Evolutionary conservation across 495 filamentous ascomycete genomes (phyloP), one percentile per base, ranked within the genome.

Genomic region (Astrothelium subdiscretum): DNA sequence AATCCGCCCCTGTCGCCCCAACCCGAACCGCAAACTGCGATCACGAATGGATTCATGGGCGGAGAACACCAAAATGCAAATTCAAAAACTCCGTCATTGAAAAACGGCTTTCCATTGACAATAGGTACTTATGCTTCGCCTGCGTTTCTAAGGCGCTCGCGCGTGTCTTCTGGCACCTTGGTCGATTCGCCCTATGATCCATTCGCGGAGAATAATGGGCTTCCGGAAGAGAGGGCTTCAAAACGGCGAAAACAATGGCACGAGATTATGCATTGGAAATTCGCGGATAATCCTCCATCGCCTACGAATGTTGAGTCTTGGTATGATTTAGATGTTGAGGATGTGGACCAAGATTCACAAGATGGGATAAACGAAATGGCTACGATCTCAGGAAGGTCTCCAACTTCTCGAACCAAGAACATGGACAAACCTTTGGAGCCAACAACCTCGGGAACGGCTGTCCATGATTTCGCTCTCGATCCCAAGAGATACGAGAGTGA

Each of bases 151-250:
- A 89, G 85, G 66, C 77, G 85, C 27, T 75, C 79, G 20, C 79
- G 86, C 51, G 71, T 83, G 4, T 88, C 84, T 1, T 83, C 82
- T 62, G 83, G 82, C 0, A 78, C 80, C 1, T 71, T 85, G 0
- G 78, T 84, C 24, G 80, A 85, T 63, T 78, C 80, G 11, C 75
- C 74, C 13, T 81, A 83, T 62, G 83, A 89, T 66, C 84, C 87
- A 18, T 91, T 95, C 60, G 78, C 76, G 6, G 85, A 91, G 32
- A 85, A 87, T 63, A 88, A 86, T 69, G 85, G 84, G 0, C 77
- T 72, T 62, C 75, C 84, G 26, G 81, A 78, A 20, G 83, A 81
- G 11, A 86, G 80, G 61, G 84, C 85, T 31, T 83, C 80, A 32
- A 96, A 95, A 74, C 81, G 83, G 62, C 63, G 63, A 52, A 80